phyloP scores from a whole-genome alignment of 2,329 filamentous ascomycete genomes.

The Penicillium crustosum region DNA sequence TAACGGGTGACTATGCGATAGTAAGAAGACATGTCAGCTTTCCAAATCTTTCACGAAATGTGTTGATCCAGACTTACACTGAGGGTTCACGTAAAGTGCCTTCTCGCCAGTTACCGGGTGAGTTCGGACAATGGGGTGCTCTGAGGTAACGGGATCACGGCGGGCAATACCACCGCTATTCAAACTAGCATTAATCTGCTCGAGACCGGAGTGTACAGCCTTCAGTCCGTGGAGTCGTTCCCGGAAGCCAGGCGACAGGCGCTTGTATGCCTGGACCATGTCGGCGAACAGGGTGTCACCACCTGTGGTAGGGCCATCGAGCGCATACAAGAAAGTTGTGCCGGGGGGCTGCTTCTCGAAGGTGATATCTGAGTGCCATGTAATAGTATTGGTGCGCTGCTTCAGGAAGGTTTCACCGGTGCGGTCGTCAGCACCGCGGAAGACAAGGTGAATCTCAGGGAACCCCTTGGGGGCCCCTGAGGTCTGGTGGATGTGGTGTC shows the following conservation, averaged over 20 bases:
- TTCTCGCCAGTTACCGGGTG: constrained; percentile 83
- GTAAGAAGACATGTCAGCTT: neutral
- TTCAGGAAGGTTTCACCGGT: constrained; percentile 62
- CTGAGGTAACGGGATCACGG: constrained; percentile 70
- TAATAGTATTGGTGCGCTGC: constrained; percentile 73
- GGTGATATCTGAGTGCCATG: constrained; percentile 86
- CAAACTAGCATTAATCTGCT: constrained; percentile 73
- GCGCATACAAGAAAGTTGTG: constrained; percentile 82
- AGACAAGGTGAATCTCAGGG: constrained; percentile 76
- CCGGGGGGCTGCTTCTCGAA: constrained; percentile 88
- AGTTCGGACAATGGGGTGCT: constrained; percentile 76
- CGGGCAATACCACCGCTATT: constrained; percentile 68
- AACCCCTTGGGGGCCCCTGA: constrained; percentile 71
- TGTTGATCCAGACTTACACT: constrained; percentile 58
- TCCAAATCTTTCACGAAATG: neutral
- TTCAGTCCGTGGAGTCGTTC: constrained; percentile 76
- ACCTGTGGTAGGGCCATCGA: constrained; percentile 77
- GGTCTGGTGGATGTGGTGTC: constrained; percentile 78
- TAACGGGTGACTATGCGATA: constrained; percentile 66
- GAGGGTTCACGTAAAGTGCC: constrained; percentile 76
- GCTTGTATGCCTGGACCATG: constrained; percentile 75
- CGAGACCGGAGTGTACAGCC: constrained; percentile 77
- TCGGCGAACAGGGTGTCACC: constrained; percentile 85
- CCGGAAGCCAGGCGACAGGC: constrained; percentile 75
- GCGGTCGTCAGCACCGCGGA: constrained; percentile 66